These are phyloP conservation scores for Suhomyces sp. DNA, from an alignment of 805 yeast genomes.

Conservation along the genomic window DNA sequence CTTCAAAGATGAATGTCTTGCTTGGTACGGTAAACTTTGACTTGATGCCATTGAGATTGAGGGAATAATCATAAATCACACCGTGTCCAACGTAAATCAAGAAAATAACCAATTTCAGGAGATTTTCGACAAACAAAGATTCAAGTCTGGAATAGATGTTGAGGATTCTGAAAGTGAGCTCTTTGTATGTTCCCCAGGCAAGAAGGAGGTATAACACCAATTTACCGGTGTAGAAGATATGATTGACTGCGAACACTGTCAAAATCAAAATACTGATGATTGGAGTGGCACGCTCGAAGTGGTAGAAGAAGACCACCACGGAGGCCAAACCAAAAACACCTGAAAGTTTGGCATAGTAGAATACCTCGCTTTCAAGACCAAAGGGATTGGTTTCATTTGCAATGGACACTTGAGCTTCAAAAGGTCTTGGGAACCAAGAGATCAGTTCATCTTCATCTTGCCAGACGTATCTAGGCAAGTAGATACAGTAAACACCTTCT, in stretches of 20 bases:
- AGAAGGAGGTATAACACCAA: background rate
- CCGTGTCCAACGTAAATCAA: slow-evolving; percentile 7
- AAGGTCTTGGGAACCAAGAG: slow-evolving; percentile 6
- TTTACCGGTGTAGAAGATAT: background rate
- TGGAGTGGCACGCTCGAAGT: background rate
- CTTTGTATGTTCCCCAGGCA: background rate
- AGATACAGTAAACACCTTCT: slow-evolving; percentile 13
- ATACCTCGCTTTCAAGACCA: slow-evolving; percentile 1
- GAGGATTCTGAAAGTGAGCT: background rate
- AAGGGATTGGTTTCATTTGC: slow-evolving; percentile 7
- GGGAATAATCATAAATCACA: slow-evolving; percentile 3
- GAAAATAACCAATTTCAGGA: background rate
- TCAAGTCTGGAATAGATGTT: slow-evolving; percentile 1
- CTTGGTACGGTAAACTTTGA: slow-evolving; percentile 2
- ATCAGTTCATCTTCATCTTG: background rate
- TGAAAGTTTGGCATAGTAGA: slow-evolving; percentile 4
- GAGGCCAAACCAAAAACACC: slow-evolving; percentile 2
- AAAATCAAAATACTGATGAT: slow-evolving; percentile 1
- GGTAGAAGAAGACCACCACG: slow-evolving; percentile 4
- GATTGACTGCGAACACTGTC: background rate
- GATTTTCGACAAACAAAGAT: background rate
- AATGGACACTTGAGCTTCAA: slow-evolving; percentile 5
- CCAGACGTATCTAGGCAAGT: slow-evolving; percentile 10
- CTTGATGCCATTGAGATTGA: background rate
- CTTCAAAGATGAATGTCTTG: background rate